phyloP scores from a whole-genome alignment of 2,329 filamentous ascomycete species.

The Xylariaceae sp. region DNA sequence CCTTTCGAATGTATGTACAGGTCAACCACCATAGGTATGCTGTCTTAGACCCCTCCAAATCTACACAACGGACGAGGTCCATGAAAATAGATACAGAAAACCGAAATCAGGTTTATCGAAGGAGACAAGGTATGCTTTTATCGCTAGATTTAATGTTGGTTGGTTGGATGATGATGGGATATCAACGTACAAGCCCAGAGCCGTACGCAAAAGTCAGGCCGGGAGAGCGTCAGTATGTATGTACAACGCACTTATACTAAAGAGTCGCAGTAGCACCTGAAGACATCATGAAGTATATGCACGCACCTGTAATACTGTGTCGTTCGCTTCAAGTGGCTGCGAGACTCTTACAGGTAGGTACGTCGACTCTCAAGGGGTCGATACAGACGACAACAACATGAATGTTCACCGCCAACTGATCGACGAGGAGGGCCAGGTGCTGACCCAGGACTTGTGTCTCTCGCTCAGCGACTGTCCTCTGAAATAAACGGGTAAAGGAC shows the following conservation, averaged over 20 bases:
- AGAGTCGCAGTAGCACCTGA: not conserved
- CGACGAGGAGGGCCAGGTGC: too few species aligned
- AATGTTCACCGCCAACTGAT: not conserved
- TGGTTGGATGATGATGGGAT: not conserved
- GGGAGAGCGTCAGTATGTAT: not conserved
- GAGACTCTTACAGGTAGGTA: not conserved
- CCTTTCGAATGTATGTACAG: not conserved
- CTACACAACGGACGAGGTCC: not conserved
- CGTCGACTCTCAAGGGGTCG: not conserved
- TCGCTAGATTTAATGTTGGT: too few species aligned
- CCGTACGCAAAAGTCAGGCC: not conserved
- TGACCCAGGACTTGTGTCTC: not conserved
- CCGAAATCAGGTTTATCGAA: not conserved
- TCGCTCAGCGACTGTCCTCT: not conserved
- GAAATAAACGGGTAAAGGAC: not conserved
- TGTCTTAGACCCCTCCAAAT: not conserved
- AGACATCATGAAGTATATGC: slow-evolving; percentile 1
- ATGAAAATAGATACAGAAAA: not conserved
- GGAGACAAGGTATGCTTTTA: too few species aligned
- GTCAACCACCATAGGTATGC: not conserved
- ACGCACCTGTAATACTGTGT: not conserved
- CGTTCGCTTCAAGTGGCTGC: not conserved
- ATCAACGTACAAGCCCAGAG: not conserved
- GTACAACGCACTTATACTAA: not conserved
- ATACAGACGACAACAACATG: not conserved